A percentile compares a stretch with the other conserved stretches of the same genome.
phyloP scores from a whole-genome alignment of 2,329 filamentous ascomycete species.

The Paecilomyces niveus region DNA sequence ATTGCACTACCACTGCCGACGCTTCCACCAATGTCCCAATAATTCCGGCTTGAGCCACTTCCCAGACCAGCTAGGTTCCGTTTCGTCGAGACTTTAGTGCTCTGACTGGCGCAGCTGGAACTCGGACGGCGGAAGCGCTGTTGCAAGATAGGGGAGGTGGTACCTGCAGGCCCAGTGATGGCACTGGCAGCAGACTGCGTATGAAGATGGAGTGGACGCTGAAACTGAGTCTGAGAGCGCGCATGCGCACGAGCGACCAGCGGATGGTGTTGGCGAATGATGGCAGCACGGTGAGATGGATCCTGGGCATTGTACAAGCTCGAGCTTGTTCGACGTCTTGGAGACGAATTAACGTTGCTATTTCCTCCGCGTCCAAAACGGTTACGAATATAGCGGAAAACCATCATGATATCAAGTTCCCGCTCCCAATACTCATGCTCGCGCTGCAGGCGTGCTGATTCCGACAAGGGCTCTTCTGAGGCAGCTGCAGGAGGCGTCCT shows the following conservation, averaged over 20 bases:
- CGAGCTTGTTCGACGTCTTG: slow-evolving; percentile 39
- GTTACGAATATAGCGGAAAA: slow-evolving; percentile 78
- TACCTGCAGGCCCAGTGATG: slow-evolving; percentile 11
- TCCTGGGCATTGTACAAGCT: slow-evolving; percentile 46
- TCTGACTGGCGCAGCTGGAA: slow-evolving; percentile 81
- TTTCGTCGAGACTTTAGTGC: slow-evolving; percentile 65
- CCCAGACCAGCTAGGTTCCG: slow-evolving; percentile 44
- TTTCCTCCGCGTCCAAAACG: slow-evolving; percentile 56
- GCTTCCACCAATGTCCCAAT: slow-evolving; percentile 84
- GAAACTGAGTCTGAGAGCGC: slow-evolving; percentile 44
- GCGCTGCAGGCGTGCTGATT: slow-evolving; percentile 40
- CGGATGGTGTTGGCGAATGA: slow-evolving; percentile 84
- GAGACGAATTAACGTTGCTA: slow-evolving; percentile 26
- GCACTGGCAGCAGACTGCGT: slow-evolving; percentile 9
- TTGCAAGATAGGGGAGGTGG: slow-evolving; percentile 26
- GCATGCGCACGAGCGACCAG: slow-evolving; percentile 57
- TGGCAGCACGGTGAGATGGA: slow-evolving; percentile 66
- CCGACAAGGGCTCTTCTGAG: slow-evolving; percentile 26
- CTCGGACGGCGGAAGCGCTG: slow-evolving; percentile 43
- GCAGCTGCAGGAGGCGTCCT: slow-evolving; percentile 4
- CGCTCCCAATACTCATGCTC: slow-evolving; percentile 84
- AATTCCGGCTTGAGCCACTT: slow-evolving; percentile 70
- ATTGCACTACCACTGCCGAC: slow-evolving; percentile 69
- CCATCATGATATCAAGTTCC: slow-evolving; percentile 81
- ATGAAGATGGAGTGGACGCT: slow-evolving; percentile 26